These are phyloP conservation scores for Neopestalotiopsis clavispora DNA, from an alignment of 2,329 filamentous ascomycete genomes.

Conservation along the genomic window DNA sequence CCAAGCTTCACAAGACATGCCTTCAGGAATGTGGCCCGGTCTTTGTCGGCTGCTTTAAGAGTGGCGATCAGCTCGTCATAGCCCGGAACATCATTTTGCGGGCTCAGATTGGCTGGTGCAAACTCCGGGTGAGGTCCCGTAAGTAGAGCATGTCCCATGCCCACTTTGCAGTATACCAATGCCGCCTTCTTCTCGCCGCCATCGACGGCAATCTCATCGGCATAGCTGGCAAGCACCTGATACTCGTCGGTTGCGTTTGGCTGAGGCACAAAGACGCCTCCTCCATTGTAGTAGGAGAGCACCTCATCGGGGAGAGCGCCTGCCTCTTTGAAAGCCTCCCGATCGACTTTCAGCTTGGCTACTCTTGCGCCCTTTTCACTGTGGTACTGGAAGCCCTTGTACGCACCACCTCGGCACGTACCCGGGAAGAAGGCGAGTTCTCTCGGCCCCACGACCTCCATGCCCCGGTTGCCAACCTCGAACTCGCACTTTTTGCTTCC, in stretches of 20 bases:
- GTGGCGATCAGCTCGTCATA: constrained; percentile 74
- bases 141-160: constrained; percentile 78
- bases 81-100: constrained; percentile 66
- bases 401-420: constrained; percentile 83
- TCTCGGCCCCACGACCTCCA: constrained; percentile 85
- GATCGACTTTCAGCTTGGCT: constrained; percentile 68
- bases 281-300: constrained; percentile 89
- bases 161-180: constrained; percentile 81
- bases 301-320: constrained; percentile 66
- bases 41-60: constrained; percentile 71
- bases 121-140: constrained; percentile 97
- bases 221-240: constrained; percentile 76
- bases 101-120: constrained; percentile 76
- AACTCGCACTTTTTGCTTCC: constrained; percentile 84
- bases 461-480: constrained; percentile 78
- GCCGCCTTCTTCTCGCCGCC: constrained; percentile 76
- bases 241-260: constrained; percentile 67
- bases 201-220: constrained; percentile 76
- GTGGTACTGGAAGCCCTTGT: constrained; percentile 87
- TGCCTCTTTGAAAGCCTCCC: constrained; percentile 55
- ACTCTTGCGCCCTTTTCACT: constrained; percentile 85
- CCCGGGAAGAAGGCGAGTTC: constrained; percentile 91
- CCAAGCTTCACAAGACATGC: constrained; percentile 81
- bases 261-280: constrained; percentile 88
- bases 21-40: constrained; percentile 76